Evolutionary conservation across 1,284 basidiomycete species (phyloP).

Genomic region (Microstroma glucosiphilum): DNA sequence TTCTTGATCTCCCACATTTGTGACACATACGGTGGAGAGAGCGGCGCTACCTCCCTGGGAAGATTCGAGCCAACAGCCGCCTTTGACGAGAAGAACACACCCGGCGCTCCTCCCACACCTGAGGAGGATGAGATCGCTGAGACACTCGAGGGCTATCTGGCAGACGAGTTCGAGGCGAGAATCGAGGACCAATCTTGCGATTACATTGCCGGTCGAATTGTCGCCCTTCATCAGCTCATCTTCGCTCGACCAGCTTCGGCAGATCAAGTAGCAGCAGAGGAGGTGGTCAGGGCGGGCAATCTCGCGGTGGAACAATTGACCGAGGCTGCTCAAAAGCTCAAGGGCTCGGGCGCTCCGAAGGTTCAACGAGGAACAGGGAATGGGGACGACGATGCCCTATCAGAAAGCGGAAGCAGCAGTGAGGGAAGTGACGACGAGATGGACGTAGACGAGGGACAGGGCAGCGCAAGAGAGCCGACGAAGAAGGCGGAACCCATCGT

Average conservation of each 20-base stretch:
- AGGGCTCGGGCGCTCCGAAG: conserved; percentile 24
- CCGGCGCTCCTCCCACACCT: conserved; percentile 15
- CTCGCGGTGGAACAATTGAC: conserved; percentile 30
- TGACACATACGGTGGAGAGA: conserved; percentile 33
- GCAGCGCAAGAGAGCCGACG: conserved; percentile 19
- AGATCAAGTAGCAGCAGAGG: conserved; percentile 2
- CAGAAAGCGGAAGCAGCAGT: conserved; percentile 10
- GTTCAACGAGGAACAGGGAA: conserved; percentile 18
- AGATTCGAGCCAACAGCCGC: conserved; percentile 10
- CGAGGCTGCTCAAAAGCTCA: conserved; percentile 24
- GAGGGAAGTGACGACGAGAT: conserved; percentile 10
- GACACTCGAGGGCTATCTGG: conserved; percentile 38
- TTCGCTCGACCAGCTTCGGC: conserved; percentile 19
- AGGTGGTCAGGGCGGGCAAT: conserved; percentile 21
- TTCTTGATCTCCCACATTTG: conserved; percentile 43
- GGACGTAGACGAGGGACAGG: conserved; percentile 14
- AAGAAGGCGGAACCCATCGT: conserved; percentile 25
- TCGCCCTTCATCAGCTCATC: conserved; percentile 29
- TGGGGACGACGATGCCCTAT: conserved; percentile 20
- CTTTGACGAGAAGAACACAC: not conserved
- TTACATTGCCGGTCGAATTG: conserved; percentile 35
- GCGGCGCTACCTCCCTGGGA: conserved; percentile 12
- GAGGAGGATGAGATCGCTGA: conserved; percentile 45
- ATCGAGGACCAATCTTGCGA: conserved; percentile 42
- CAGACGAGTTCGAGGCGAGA: conserved; percentile 42